Base-by-base conservation (phyloP, 2,329 filamentous ascomycete genomes). In the Colletotrichum camelliae region DNA sequence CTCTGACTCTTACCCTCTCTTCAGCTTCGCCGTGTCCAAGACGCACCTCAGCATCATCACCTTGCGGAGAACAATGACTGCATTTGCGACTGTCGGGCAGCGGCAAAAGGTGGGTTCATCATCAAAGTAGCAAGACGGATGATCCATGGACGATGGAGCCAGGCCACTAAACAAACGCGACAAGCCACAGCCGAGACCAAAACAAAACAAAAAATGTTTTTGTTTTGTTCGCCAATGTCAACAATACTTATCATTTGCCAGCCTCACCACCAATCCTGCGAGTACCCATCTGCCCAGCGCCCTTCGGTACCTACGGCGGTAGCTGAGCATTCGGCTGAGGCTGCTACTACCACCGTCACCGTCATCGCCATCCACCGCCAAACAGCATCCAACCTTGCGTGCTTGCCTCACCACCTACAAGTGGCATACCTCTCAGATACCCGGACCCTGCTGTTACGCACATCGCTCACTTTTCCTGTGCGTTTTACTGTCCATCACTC, bases 151-250 rank as follows among this genome's bases (percentile, higher is more conserved):
- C 29, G 58, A 73, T 68, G 65, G 70, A 65, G 57, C 65, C 65
- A 69, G 74, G 48, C 74, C 74, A 55, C 70, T 76, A 68, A 75
- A 68, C 73, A 75, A 73, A 75, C 73, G 73, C 73, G 73, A 75
- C 70, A 76, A 76, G 74, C 74, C 74, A 76, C 65, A 58, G 58
- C 70, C 70, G 48, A 55, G 72, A 74, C 64, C 70, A 76, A 76
- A 76, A 76, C 74, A 75, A 68, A 75, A 75, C 73, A 71, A 71
- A 65, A 55, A 62, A 31, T 61, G 58, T 61, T 61, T 61, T 61
- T 61, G 58, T 61, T 61, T 61, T 61, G 58, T 61, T 60, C 67
- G 52, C 60, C 58, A 65, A 57, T 37, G 58, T 70, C 72, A 52
- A 66, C 60, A 74, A 48, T 21, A 43, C 62, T 37, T 60, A 33